These are phyloP conservation scores for Centaurea solstitialis DNA, from an alignment of 129 eudicot species.

Conservation along the genomic window DNA sequence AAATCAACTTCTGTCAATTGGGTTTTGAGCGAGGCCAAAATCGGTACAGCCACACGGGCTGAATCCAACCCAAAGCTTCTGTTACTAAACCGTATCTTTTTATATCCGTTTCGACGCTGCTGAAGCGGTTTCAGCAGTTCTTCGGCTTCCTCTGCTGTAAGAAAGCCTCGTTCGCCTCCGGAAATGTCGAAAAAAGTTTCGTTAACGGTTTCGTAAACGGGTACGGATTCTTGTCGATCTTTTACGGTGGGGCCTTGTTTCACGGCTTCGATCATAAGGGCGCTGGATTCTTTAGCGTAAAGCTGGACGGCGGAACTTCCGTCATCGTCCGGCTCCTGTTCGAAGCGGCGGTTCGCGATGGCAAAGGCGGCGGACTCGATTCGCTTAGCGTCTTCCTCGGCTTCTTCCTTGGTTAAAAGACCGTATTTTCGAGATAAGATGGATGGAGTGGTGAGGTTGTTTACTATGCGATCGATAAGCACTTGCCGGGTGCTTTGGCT, in stretches of 20 bases:
- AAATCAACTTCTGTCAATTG: conserved; percentile 61
- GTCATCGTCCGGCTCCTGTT: conserved; percentile 67
- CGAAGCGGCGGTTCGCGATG: conserved; percentile 55
- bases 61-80: conserved; percentile 64
- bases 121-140: conserved; percentile 47
- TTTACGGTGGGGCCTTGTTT: conserved; percentile 54
- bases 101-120: conserved; percentile 43
- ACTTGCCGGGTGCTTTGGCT: conserved; percentile 53
- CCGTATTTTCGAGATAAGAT: conserved; percentile 69
- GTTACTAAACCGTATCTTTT: conserved; percentile 60
- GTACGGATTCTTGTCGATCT: conserved; percentile 23
- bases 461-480: conserved; percentile 63
- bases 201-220: conserved; percentile 20
- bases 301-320: conserved; percentile 67
- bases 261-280: conserved; percentile 64
- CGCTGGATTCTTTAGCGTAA: conserved; percentile 72
- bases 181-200: conserved; percentile 65
- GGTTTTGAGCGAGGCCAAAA: conserved; percentile 43
- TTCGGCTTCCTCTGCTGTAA: conserved; percentile 48
- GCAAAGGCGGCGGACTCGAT: conserved; percentile 61
- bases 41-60: conserved; percentile 52
- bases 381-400: conserved; percentile 63
- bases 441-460: conserved; percentile 64
- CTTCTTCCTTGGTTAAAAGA: conserved; percentile 62
- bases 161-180: conserved; percentile 43